Conservation (phyloP, 352 stramenopile species). For the Thraustochytrium striatum region DNA sequence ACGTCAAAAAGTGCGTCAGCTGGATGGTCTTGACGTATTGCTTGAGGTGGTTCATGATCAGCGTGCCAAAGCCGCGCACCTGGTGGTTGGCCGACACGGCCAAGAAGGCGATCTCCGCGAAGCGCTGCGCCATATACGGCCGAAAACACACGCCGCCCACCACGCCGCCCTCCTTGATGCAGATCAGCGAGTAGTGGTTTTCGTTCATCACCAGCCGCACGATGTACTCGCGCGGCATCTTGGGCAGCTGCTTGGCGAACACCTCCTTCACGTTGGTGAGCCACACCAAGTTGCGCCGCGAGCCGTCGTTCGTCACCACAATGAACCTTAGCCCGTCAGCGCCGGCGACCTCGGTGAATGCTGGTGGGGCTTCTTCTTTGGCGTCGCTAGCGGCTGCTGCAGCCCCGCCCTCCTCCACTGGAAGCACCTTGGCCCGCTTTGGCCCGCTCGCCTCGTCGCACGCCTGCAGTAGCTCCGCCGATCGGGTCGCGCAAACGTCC, state of each 20-base stretch:
- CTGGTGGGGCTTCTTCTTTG: too few species aligned
- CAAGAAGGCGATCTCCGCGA: conserved; percentile 99
- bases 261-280: conserved; percentile 96
- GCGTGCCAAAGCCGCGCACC: conserved; percentile 88
- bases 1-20: conserved; percentile 95
- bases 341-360: too few species aligned
- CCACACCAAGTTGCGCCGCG: conserved; percentile 75
- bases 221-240: conserved; percentile 99
- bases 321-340: conserved; percentile 20
- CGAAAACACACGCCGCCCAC: conserved; percentile 97
- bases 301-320: conserved; percentile 77
- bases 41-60: conserved; percentile 99
- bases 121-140: conserved; percentile 84
- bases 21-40: conserved; percentile 59
- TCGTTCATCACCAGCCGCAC: conserved; percentile 95
- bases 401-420: too few species aligned
- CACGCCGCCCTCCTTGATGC: conserved; percentile 82
- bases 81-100: conserved; percentile 90
- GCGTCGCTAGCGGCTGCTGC: too few species aligned
- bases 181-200: conserved; percentile 81
- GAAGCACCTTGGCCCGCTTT: too few species aligned
- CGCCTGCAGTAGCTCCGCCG: too few species aligned
- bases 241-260: conserved; percentile 53
- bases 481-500: too few species aligned
- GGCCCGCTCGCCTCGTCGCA: too few species aligned